Percentiles rank a stretch among this genome's conserved stretches.
Evolutionary conservation across 345 rosid genomes (phyloP).

Genomic region (Eucalyptus curtisii): DNA sequence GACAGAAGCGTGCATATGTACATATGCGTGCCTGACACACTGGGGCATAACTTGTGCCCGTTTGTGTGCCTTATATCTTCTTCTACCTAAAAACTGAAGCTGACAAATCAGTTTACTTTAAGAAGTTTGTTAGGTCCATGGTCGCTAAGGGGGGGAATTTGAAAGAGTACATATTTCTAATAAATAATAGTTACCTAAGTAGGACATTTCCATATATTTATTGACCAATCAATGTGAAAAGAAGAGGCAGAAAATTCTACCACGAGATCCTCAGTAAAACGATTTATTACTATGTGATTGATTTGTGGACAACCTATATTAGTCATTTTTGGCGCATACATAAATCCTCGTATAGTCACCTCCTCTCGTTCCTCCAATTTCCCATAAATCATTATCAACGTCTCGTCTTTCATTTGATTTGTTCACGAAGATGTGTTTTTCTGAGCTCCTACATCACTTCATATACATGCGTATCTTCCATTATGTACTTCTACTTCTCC

Average conservation of each 20-base stretch:
- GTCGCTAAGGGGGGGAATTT: not conserved
- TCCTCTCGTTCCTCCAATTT: not conserved
- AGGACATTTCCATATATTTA: not conserved
- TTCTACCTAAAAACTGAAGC: not conserved
- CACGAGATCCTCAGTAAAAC: not conserved
- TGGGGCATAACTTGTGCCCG: not conserved
- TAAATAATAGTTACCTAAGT: not conserved
- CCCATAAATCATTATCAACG: not conserved
- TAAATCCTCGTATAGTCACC: not conserved
- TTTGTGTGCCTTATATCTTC: not conserved
- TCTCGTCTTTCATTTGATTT: not conserved
- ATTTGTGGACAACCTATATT: not conserved
- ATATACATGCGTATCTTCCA: not conserved
- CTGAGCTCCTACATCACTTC: not conserved
- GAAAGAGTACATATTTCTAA: not conserved
- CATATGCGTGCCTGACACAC: not conserved
- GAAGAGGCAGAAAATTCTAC: not conserved
- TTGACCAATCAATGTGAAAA: not conserved
- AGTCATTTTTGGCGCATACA: not conserved
- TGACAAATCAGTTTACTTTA: not conserved
- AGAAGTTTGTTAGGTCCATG: not conserved
- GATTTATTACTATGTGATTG: not conserved
- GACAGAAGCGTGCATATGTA: not conserved
- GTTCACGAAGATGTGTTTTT: not conserved
- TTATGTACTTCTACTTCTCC: not conserved